These are phyloP conservation scores for Umbilicus rupestris DNA, from an alignment of 164 flowering plant species.

Conservation along the genomic window DNA sequence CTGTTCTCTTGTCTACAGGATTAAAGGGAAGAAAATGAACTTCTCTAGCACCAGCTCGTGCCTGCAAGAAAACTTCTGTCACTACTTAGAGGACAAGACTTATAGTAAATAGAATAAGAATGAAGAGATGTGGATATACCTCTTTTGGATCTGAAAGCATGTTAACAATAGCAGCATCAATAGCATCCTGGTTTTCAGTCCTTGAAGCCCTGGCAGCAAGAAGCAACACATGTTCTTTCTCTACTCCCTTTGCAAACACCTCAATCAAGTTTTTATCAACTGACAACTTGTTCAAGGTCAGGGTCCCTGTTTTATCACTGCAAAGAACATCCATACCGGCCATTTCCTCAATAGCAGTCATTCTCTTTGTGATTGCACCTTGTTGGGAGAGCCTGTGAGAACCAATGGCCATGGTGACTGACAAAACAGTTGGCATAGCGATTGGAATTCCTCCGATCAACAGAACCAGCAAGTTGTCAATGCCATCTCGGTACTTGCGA, in stretches of 20 bases:
- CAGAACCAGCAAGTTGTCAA: conserved; percentile 67
- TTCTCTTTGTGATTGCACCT: conserved; percentile 78
- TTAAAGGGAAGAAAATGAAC: conserved; percentile 40
- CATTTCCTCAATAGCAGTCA: conserved; percentile 91
- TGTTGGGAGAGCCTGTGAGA: conserved; percentile 75
- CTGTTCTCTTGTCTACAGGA: conserved; percentile 43
- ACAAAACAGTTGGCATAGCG: conserved; percentile 81
- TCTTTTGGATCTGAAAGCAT: conserved; percentile 48
- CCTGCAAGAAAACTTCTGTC: conserved; percentile 17
- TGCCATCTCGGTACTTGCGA: conserved; percentile 61
- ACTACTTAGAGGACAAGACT: background rate
- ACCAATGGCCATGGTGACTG: conserved; percentile 85
- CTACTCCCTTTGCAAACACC: conserved; percentile 37
- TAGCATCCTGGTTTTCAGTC: conserved; percentile 45
- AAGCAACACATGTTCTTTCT: conserved; percentile 33
- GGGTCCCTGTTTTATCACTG: conserved; percentile 46
- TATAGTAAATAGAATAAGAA: background rate
- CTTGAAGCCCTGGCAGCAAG: conserved; percentile 44
- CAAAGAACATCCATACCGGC: conserved; percentile 73
- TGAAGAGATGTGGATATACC: conserved; percentile 14
- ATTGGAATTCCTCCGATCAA: conserved; percentile 84
- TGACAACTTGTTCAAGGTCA: conserved; percentile 33
- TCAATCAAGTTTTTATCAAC: conserved; percentile 35
- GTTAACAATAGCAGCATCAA: conserved; percentile 43
- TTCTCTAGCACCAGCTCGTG: conserved; percentile 36